Conservation (phyloP, 2,329 filamentous ascomycete species). For the Orbilia blumenaviensis region DNA sequence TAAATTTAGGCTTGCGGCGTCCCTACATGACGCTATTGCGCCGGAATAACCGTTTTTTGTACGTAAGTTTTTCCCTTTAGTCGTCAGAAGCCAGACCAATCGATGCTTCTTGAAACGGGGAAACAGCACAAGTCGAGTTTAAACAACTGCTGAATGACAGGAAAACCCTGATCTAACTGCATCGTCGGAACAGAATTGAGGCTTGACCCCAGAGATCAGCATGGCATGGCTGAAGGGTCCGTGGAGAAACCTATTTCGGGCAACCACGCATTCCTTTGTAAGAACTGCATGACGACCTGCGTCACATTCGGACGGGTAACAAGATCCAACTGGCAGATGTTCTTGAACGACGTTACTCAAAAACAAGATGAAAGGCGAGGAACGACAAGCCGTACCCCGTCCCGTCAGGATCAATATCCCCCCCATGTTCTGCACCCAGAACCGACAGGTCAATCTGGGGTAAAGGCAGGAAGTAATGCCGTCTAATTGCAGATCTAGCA, state of each 20-base stretch:
- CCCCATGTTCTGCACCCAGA: constrained; percentile 17
- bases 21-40: constrained; percentile 54
- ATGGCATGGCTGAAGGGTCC: constrained; percentile 30
- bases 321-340: constrained; percentile 33
- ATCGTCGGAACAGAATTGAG: constrained; percentile 40
- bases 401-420: not conserved
- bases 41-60: constrained; percentile 54
- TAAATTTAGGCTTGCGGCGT: constrained; percentile 24
- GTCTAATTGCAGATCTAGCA: constrained; percentile 34
- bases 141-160: constrained; percentile 24
- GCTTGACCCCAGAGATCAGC: constrained; percentile 20
- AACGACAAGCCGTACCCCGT: not conserved
- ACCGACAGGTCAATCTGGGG: constrained; percentile 42
- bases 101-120: constrained; percentile 43
- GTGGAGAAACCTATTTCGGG: constrained; percentile 21
- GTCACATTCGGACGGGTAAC: constrained; percentile 29
- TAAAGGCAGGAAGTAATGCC: constrained; percentile 21
- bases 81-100: constrained; percentile 39
- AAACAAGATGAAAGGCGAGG: constrained; percentile 13
- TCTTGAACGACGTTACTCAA: constrained; percentile 41
- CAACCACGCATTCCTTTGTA: constrained; percentile 6
- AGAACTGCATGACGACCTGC: constrained; percentile 43
- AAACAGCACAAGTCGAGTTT: constrained; percentile 12
- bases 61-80: constrained; percentile 45
- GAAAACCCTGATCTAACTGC: constrained; percentile 31